Evolutionary conservation across 208 protist genomes (phyloP).

Genomic region (Leishmania amazonensis): DNA sequence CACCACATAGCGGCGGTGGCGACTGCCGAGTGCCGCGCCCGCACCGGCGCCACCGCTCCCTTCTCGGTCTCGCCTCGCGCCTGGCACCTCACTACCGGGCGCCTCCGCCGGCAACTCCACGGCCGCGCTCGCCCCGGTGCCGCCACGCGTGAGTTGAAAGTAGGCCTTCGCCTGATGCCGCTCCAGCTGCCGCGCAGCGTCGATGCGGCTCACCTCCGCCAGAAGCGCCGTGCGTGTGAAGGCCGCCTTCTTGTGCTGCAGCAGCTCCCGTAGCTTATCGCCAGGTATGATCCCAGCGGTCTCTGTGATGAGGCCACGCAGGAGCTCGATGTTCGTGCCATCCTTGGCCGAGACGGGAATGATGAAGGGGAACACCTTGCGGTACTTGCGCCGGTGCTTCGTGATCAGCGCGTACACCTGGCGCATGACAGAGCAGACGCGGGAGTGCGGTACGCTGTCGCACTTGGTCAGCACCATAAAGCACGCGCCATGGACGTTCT

Average conservation of each 20-base stretch:
- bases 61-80: neutral
- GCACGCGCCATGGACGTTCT: conserved; percentile 90
- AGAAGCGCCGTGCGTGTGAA: conserved; percentile 54
- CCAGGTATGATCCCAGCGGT: conserved; percentile 88
- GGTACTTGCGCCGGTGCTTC: conserved; percentile 80
- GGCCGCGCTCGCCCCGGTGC: neutral
- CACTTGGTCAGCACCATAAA: conserved; percentile 92
- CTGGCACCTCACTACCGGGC: too few relatives aligned
- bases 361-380: conserved; percentile 89
- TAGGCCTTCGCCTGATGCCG: conserved; percentile 41
- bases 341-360: conserved; percentile 83
- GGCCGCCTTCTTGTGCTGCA: conserved; percentile 51
- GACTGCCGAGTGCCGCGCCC: neutral
- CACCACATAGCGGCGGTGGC: conserved; percentile 11
- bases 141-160: conserved; percentile 30
- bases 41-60: neutral
- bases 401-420: conserved; percentile 89
- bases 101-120: neutral
- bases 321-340: conserved; percentile 83
- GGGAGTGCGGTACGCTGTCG: conserved; percentile 86
- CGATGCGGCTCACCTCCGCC: conserved; percentile 58
- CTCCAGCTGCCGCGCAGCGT: conserved; percentile 48
- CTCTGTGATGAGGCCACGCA: conserved; percentile 86
- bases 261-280: conserved; percentile 72
- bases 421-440: conserved; percentile 87